Evolutionary conservation across 441 rosid species (phyloP).

Genomic region (Adansonia grandidieri): DNA sequence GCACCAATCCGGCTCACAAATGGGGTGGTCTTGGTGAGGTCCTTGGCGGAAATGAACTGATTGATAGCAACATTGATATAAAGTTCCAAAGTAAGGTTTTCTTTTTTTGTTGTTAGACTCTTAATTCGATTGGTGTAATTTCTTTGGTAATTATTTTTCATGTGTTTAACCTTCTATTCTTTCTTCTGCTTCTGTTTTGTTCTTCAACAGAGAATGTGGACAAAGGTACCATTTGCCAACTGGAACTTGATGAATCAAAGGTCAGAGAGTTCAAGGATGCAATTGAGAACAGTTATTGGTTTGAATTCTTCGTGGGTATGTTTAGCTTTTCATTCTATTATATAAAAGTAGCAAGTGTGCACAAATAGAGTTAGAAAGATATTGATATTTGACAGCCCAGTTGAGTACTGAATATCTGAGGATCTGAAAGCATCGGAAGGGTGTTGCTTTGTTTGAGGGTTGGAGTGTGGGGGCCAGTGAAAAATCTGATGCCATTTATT

Average conservation of each 20-base stretch:
- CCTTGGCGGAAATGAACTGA: conserved; percentile 99
- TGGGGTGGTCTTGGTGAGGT: conserved; percentile 99
- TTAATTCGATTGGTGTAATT: conserved; percentile 26
- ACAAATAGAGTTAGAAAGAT: neutral
- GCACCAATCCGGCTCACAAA: conserved; percentile 71
- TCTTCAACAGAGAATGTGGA: conserved; percentile 65
- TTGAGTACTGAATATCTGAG: neutral
- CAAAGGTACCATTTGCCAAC: conserved; percentile 58
- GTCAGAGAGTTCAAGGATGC: conserved; percentile 92
- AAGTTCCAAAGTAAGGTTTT: conserved; percentile 75
- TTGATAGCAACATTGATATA: conserved; percentile 84
- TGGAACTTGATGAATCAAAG: conserved; percentile 73
- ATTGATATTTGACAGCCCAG: neutral
- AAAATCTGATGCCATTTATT: neutral
- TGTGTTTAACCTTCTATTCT: neutral
- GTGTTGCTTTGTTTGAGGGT: neutral
- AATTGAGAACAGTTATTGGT: conserved; percentile 89
- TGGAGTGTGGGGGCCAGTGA: neutral
- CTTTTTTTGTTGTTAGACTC: neutral
- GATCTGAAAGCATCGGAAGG: neutral
- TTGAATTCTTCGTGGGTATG: conserved; percentile 96
- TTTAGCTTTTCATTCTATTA: conserved; percentile 27
- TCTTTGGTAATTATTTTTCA: conserved; percentile 2
- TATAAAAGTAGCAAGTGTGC: neutral
- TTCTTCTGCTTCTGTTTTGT: conserved; percentile 15